Evolutionary conservation across 2,329 filamentous ascomycete genomes (phyloP).

Genomic region (Colletotrichum orchidophilum): DNA sequence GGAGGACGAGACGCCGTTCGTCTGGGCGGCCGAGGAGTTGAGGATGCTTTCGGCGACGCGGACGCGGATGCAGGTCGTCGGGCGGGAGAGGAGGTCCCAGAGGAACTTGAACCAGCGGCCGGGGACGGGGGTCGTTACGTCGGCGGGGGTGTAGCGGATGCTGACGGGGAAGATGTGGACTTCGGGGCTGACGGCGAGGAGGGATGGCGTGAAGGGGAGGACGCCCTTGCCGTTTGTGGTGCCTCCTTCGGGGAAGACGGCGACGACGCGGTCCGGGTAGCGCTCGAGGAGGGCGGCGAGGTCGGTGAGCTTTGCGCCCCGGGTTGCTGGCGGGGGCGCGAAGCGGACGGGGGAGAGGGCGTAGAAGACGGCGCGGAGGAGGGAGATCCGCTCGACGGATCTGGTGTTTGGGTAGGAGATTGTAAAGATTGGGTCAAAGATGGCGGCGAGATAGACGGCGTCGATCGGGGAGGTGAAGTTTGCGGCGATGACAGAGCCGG

Average conservation of each 20-base stretch:
- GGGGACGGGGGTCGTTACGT: conserved; percentile 91
- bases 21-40: conserved; percentile 55
- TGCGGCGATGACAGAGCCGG: conserved; percentile 84
- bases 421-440: conserved; percentile 96
- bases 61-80: conserved; percentile 90
- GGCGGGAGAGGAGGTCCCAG: conserved; percentile 85
- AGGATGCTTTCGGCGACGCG: conserved; percentile 82
- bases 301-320: conserved; percentile 65
- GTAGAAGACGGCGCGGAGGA: conserved; percentile 78
- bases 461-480: conserved; percentile 95
- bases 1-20: conserved; percentile 45
- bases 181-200: conserved; percentile 72
- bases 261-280: conserved; percentile 80
- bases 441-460: conserved; percentile 90
- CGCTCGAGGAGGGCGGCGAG: conserved; percentile 69
- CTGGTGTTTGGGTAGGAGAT: conserved; percentile 80
- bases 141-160: conserved; percentile 86
- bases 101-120: conserved; percentile 77
- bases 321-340: conserved; percentile 53
- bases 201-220: conserved; percentile 80
- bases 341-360: conserved; percentile 71
- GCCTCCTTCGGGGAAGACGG: conserved; percentile 91
- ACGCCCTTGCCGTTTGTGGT: conserved; percentile 95
- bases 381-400: conserved; percentile 79
- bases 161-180: conserved; percentile 91